These are phyloP conservation scores for Thymus mandschuricus DNA, from an alignment of 257 asterid genomes.

Conservation along the genomic window DNA sequence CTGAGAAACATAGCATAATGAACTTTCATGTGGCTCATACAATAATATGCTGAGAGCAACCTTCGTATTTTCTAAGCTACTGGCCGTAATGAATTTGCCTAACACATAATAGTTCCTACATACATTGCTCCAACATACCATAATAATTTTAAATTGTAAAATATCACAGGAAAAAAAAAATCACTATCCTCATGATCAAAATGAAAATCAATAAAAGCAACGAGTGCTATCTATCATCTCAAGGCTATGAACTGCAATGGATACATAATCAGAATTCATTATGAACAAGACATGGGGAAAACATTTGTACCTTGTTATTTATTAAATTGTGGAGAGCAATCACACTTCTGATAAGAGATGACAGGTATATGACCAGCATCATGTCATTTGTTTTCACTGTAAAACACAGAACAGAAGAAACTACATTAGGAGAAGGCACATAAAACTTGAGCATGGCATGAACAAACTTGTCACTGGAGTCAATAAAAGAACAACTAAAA, in stretches of 20 bases:
- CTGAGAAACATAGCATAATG: not conserved
- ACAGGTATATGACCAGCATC: conserved; percentile 95
- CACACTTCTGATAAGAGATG: conserved; percentile 88
- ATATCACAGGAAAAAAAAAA: not conserved
- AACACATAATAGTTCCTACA: not conserved
- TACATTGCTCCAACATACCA: not conserved
- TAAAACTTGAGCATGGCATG: not conserved
- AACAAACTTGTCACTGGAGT: not conserved
- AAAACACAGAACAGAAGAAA: conserved; percentile 24
- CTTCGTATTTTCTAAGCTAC: not conserved
- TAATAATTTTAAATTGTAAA: not conserved
- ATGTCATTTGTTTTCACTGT: conserved; percentile 94
- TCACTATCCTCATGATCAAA: not conserved
- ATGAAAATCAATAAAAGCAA: not conserved
- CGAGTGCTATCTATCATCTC: conserved; percentile 1
- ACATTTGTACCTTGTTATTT: conserved; percentile 76
- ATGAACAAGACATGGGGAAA: conserved; percentile 17
- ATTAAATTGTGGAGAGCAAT: conserved; percentile 94
- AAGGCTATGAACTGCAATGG: not conserved
- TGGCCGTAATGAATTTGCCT: not conserved
- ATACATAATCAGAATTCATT: not conserved
- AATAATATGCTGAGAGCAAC: not conserved
- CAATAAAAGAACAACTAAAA: not conserved
- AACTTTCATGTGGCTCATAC: not conserved
- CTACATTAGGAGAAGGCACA: not conserved